Evolutionary conservation across 495 filamentous ascomycete genomes (phyloP).

Genomic region (Pseudomonodictys pantanalensis): DNA sequence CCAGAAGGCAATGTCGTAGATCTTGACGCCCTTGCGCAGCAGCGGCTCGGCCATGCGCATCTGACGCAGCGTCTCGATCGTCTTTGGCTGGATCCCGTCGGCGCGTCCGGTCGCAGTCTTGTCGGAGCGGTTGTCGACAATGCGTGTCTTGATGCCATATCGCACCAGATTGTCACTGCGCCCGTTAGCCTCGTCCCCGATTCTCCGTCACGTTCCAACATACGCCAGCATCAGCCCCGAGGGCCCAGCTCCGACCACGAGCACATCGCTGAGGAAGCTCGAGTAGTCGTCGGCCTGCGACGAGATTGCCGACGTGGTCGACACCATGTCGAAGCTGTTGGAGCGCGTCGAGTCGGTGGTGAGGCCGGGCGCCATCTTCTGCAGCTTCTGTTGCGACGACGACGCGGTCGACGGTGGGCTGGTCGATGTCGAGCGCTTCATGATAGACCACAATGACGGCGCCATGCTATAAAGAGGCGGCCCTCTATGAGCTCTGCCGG

Average conservation of each 20-base stretch:
- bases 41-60: constrained; percentile 63
- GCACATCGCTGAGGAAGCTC: constrained; percentile 45
- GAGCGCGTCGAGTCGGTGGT: constrained; percentile 12
- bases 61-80: constrained; percentile 70
- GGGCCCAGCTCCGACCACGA: constrained; percentile 68
- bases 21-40: constrained; percentile 58
- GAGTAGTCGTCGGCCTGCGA: constrained; percentile 8
- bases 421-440: constrained; percentile 24
- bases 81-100: constrained; percentile 76
- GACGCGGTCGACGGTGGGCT: constrained; percentile 1
- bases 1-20: constrained; percentile 72
- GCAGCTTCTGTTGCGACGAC: constrained; percentile 1
- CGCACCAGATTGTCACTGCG: constrained; percentile 61
- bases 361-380: constrained; percentile 24
- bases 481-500: neutral
- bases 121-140: constrained; percentile 69
- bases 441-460: constrained; percentile 21
- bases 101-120: constrained; percentile 70
- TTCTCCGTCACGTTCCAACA: constrained; percentile 15
- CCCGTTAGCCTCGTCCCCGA: neutral
- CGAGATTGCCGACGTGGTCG: constrained; percentile 1
- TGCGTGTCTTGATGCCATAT: constrained; percentile 64
- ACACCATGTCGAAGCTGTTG: constrained; percentile 9
- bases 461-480: constrained; percentile 17
- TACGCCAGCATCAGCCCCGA: constrained; percentile 69